These are phyloP conservation scores for Picea sitchensis DNA, from an alignment of 75 land plant genomes.

Conservation along the genomic window DNA sequence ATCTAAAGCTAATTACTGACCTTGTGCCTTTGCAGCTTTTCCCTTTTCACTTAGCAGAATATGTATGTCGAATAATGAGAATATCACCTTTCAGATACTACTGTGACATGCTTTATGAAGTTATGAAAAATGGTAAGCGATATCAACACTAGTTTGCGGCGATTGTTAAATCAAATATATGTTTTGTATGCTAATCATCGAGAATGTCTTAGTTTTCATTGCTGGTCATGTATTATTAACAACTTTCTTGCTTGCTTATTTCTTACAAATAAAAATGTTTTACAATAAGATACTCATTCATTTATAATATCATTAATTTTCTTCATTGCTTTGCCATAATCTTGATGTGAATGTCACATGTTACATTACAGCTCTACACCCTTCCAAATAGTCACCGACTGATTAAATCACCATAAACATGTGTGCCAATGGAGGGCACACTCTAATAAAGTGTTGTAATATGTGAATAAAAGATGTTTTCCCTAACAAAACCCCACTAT, in stretches of 20 bases:
- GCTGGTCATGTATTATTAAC: neutral
- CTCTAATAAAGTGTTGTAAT: no score
- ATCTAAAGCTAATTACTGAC: neutral
- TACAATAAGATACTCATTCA: neutral
- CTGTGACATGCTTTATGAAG: constrained; percentile 97
- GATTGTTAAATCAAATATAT: neutral
- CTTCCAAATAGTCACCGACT: no score
- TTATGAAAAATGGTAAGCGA: constrained; percentile 93
- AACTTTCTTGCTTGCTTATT: neutral
- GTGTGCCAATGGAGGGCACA: no score
- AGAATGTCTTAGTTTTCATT: neutral
- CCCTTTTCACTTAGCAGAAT: constrained; percentile 95
- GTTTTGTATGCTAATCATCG: neutral
- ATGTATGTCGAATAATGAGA: constrained; percentile 95
- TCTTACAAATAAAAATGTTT: neutral
- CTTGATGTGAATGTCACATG: no score
- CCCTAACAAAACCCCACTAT: no score
- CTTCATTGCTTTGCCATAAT: no score
- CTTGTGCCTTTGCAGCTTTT: constrained; percentile 61
- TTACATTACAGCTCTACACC: no score
- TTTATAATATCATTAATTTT: no score
- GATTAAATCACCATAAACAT: no score
- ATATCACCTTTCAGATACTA: constrained; percentile 95
- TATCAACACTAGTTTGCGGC: neutral
- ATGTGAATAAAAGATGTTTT: no score